These are phyloP conservation scores for Ramaria rubella DNA, from an alignment of 768 basidiomycete species.

Conservation along the genomic window DNA sequence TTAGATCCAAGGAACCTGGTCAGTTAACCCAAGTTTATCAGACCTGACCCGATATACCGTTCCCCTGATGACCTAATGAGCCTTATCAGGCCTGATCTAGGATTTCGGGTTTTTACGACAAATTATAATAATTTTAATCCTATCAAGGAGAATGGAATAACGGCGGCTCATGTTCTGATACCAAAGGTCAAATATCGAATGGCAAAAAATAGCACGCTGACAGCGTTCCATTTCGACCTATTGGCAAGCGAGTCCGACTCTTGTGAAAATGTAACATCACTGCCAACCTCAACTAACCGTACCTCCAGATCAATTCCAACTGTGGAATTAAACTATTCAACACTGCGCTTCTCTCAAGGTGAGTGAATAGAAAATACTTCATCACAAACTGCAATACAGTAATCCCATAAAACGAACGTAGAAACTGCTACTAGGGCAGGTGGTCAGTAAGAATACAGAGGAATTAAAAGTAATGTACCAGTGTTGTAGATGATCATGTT, in stretches of 20 bases:
- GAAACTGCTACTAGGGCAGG: constrained; percentile 7
- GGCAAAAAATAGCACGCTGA: neutral
- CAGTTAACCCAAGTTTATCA: too few relatives aligned
- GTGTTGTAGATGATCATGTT: neutral
- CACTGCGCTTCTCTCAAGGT: neutral
- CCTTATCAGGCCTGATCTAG: too few relatives aligned
- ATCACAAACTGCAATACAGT: constrained; percentile 7
- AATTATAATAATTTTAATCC: too few relatives aligned
- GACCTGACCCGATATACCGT: too few relatives aligned
- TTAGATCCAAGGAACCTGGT: too few relatives aligned
- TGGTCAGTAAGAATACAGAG: neutral
- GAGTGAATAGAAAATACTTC: neutral
- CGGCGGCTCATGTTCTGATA: constrained; percentile 1
- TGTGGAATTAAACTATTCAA: neutral
- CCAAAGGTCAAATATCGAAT: constrained; percentile 5
- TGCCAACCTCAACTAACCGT: neutral
- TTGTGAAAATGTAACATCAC: neutral
- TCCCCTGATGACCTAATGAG: too few relatives aligned
- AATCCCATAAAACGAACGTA: constrained; percentile 7
- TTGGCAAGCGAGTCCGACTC: neutral
- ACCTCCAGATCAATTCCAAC: constrained; percentile 3
- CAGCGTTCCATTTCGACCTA: neutral
- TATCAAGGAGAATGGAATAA: neutral
- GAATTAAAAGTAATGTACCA: neutral
- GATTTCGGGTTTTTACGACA: too few relatives aligned